Base-by-base conservation (phyloP, 169 alveolate genomes). In the Cryptosporidium tyzzeri region DNA sequence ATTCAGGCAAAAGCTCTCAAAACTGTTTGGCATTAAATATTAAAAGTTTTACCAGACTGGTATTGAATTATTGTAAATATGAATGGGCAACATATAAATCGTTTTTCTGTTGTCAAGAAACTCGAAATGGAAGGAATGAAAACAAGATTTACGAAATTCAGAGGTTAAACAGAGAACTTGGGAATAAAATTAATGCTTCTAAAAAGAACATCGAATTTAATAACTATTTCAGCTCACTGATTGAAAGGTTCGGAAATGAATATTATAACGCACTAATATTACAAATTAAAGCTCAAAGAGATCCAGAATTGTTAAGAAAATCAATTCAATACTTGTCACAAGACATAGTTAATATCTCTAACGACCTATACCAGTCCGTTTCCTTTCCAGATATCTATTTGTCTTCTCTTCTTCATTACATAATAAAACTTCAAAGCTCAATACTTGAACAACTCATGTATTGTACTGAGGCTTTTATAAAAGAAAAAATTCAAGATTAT, bases 21-120 rank as follows among this genome's bases (percentile, higher is more conserved):
- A 62, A 37, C 21, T 41, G 89, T 80, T 14, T 65, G 41, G 39
- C 68, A 26, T 23, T 65, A 18, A 59, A 62, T 41, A 61, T 80
- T 26, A 61, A 80, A 59, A 80, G 62, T 59, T 65, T 29, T 23
- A 80, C 89, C 29, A 80, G 74, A 33, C 14, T 80, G 18, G 80
- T 73, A 5, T 62, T 80, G 31, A 80, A 45, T 9, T 80, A 80
- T 26, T 80, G 89, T 21, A 80, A 80, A 44, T 80, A 67, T 39
- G 89, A 80, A 45, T 80, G 89, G 89, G 37, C 29, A 0, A 35
- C 75, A 55, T 80, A 62, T 35, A 80, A 80, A 37, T 80, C 89
- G 23, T 80, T 80, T 80, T 80, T 80, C 33, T 41, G 50, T 1
- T 80, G 35, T 65, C 69, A 62, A 12, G 73, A 41, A 41, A 3